phyloP scores from a whole-genome alignment of 805 yeast genomes.

The Citeromyces matritensis region DNA sequence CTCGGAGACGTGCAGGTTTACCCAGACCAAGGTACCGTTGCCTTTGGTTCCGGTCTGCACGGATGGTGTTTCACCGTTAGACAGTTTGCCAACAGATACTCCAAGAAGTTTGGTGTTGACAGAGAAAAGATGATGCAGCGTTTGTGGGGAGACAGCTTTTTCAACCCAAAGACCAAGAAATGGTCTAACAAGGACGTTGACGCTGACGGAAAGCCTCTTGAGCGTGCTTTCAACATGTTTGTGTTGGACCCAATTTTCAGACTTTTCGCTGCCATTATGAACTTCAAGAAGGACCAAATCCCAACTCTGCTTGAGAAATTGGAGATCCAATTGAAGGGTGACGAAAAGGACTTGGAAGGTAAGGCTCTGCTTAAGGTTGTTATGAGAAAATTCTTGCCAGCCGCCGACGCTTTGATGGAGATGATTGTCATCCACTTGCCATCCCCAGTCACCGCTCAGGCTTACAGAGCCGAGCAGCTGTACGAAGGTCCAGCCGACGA shows the following conservation, averaged over 20 bases:
- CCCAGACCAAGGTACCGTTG: conserved; percentile 99
- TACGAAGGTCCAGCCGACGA: conserved; percentile 98
- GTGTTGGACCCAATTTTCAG: conserved; percentile 96
- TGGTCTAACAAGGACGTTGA: conserved; percentile 95
- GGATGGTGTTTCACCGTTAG: conserved; percentile 99
- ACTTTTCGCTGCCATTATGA: conserved; percentile 93
- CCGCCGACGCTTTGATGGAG: conserved; percentile 98
- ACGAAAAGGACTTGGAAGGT: conserved; percentile 97
- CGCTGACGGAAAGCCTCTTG: conserved; percentile 88
- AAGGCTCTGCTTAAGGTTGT: conserved; percentile 96
- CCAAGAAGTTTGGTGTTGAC: conserved; percentile 99
- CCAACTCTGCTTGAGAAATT: conserved; percentile 85
- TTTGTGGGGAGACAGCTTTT: conserved; percentile 99
- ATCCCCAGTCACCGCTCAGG: conserved; percentile 98
- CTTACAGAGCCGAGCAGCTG: conserved; percentile 97
- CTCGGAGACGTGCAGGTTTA: conserved; percentile 96
- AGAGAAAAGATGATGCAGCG: conserved; percentile 95
- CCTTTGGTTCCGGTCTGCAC: conserved; percentile 99
- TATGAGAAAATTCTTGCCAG: conserved; percentile 99
- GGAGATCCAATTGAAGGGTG: conserved; percentile 86
- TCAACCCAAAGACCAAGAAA: conserved; percentile 99
- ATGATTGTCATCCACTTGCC: conserved; percentile 98
- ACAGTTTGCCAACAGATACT: conserved; percentile 95
- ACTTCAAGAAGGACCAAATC: conserved; percentile 97
- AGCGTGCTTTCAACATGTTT: conserved; percentile 99